phyloP scores from a whole-genome alignment of 2,329 filamentous ascomycete species.

The Basipetospora chlamydospora region DNA sequence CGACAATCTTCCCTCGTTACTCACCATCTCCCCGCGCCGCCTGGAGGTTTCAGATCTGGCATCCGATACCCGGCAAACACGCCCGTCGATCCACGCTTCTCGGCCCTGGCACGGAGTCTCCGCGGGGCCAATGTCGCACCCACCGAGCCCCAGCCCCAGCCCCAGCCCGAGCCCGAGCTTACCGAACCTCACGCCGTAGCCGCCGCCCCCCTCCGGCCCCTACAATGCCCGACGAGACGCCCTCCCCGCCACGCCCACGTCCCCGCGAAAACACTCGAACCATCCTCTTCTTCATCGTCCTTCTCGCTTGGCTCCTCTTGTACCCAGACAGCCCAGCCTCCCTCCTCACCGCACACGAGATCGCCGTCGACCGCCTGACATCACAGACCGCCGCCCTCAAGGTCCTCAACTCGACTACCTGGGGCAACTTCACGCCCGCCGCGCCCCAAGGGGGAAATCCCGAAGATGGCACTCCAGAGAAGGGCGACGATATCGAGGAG shows the following conservation, averaged over 20 bases:
- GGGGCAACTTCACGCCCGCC: conserved; percentile 44
- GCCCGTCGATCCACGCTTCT: background rate
- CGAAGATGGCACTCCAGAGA: too few relatives aligned
- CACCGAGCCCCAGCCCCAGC: background rate
- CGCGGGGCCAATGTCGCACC: too few relatives aligned
- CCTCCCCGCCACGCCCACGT: background rate
- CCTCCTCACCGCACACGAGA: conserved; percentile 4
- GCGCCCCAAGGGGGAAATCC: conserved; percentile 13
- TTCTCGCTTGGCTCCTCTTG: conserved; percentile 29
- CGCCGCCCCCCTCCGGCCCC: background rate
- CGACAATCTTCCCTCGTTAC: too few relatives aligned
- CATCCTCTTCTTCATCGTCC: conserved; percentile 14
- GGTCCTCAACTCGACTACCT: conserved; percentile 39
- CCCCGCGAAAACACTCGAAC: conserved; percentile 4
- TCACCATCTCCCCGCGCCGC: too few relatives aligned
- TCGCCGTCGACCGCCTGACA: conserved; percentile 22
- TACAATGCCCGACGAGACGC: conserved; percentile 4
- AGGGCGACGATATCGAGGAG: conserved; percentile 6
- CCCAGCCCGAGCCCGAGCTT: conserved; percentile 1
- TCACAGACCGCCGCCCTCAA: conserved; percentile 36
- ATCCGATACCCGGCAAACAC: too few relatives aligned
- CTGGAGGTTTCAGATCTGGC: too few relatives aligned
- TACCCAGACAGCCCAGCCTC: conserved; percentile 17
- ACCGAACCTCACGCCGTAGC: background rate
- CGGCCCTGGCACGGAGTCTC: too few relatives aligned